These are phyloP conservation scores for Penicillium sp. DNA, from an alignment of 2,329 filamentous ascomycete species.

Conservation along the genomic window DNA sequence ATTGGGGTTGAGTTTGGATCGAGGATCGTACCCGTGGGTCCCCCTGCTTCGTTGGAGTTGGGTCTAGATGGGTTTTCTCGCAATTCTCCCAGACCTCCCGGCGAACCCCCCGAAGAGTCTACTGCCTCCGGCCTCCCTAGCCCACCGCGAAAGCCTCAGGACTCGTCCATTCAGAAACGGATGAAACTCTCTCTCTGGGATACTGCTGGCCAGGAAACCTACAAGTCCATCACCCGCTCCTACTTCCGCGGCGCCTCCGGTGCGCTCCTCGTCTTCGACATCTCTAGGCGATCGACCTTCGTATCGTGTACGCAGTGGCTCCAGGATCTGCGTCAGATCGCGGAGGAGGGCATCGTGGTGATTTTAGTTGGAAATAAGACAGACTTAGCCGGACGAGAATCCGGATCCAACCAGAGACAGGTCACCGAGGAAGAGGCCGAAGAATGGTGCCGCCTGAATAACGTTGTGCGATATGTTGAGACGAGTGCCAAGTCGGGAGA, in stretches of 20 bases:
- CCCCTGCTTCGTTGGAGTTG: constrained; percentile 65
- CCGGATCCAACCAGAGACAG: constrained; percentile 59
- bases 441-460: constrained; percentile 82
- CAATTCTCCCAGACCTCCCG: constrained; percentile 7
- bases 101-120: constrained; percentile 16
- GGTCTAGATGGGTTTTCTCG: constrained; percentile 44
- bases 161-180: constrained; percentile 58
- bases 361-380: constrained; percentile 94
- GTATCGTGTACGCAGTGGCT: constrained; percentile 89
- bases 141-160: constrained; percentile 36
- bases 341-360: constrained; percentile 91
- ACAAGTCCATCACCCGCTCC: constrained; percentile 91
- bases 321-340: constrained; percentile 88
- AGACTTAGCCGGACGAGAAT: constrained; percentile 63
- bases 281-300: constrained; percentile 81
- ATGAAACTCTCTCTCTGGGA: constrained; percentile 97
- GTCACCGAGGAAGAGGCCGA: constrained; percentile 81
- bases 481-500: constrained; percentile 95
- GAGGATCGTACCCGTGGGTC: constrained; percentile 85
- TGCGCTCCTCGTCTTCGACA: constrained; percentile 89
- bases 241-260: constrained; percentile 84
- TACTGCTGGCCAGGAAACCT: constrained; percentile 94
- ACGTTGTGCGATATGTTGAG: constrained; percentile 90
- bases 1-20: constrained; percentile 97
- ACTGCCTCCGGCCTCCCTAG: constrained; percentile 31